phyloP scores from a whole-genome alignment of 352 stramenopile species.

The Elongisporangium prolatum region DNA sequence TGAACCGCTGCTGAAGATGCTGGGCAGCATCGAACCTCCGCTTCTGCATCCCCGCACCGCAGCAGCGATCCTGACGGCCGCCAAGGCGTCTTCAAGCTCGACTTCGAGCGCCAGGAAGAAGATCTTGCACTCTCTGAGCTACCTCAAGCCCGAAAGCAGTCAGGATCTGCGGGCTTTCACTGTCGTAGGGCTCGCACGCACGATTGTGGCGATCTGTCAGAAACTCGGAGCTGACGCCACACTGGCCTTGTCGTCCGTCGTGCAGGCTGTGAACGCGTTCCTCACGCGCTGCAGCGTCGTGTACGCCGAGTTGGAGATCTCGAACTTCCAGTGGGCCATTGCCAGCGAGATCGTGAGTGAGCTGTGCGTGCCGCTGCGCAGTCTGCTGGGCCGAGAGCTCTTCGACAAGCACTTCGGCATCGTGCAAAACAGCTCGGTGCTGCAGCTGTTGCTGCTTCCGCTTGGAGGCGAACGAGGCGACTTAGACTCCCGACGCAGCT shows the following conservation, averaged over 20 bases:
- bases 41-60: conserved; percentile 60
- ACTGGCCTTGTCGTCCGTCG: conserved; percentile 23
- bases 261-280: conserved; percentile 55
- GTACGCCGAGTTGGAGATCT: conserved; percentile 70
- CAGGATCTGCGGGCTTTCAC: conserved; percentile 57
- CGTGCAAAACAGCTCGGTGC: conserved; percentile 51
- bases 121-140: conserved; percentile 36
- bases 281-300: conserved; percentile 59
- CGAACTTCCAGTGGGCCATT: conserved; percentile 75
- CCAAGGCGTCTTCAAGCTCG: conserved; percentile 8
- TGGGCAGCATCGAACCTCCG: conserved; percentile 50
- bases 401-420: conserved; percentile 54
- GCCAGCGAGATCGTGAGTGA: conserved; percentile 70
- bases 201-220: conserved; percentile 54
- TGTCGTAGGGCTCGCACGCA: conserved; percentile 55
- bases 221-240: conserved; percentile 50
- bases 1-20: conserved; percentile 39
- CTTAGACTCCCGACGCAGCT: neutral
- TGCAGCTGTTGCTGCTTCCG: conserved; percentile 61
- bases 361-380: conserved; percentile 53
- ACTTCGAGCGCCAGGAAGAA: conserved; percentile 21
- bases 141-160: conserved; percentile 44
- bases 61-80: conserved; percentile 47
- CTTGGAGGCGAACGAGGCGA: conserved; percentile 16
- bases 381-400: conserved; percentile 40